A percentile compares a stretch with the other conserved stretches of the same genome.
Conservation (phyloP, 2,329 filamentous ascomycete species). For the Monilinia polystroma region DNA sequence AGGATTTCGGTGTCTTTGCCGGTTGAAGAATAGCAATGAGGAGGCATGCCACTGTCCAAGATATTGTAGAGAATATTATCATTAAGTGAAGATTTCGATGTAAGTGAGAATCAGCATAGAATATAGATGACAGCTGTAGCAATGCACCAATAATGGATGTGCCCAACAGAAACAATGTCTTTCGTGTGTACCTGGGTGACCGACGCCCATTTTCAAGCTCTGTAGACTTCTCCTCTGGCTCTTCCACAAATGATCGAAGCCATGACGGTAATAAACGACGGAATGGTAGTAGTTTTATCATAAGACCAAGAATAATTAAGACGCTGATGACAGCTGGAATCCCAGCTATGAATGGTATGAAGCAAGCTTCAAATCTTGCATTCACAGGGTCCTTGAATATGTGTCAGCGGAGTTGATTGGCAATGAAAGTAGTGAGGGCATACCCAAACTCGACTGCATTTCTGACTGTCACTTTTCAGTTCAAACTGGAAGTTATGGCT, state of each 20-base stretch:
- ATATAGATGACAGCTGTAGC: conserved; percentile 40
- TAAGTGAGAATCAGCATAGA: conserved; percentile 32
- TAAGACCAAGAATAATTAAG: conserved; percentile 37
- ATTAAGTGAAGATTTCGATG: conserved; percentile 41
- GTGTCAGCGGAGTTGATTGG: not conserved
- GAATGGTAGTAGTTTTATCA: conserved; percentile 31
- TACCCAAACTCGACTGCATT: conserved; percentile 28
- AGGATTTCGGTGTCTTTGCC: conserved; percentile 32
- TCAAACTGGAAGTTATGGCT: not conserved
- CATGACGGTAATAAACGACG: conserved; percentile 47
- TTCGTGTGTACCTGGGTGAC: conserved; percentile 30
- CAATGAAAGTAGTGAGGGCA: not conserved
- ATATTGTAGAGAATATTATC: conserved; percentile 38
- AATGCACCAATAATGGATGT: conserved; percentile 43
- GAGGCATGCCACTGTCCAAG: conserved; percentile 34
- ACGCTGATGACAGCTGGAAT: conserved; percentile 37
- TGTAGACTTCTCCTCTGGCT: conserved; percentile 42
- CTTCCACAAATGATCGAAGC: conserved; percentile 52
- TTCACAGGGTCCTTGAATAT: conserved; percentile 35
- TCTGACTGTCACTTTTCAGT: not conserved
- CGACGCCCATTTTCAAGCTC: conserved; percentile 36
- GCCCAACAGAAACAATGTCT: conserved; percentile 43
- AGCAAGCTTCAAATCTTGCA: conserved; percentile 35
- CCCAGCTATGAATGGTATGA: conserved; percentile 35
- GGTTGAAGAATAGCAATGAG: conserved; percentile 32